Evolutionary conservation across 2,329 filamentous ascomycete genomes (phyloP).

Genomic region (Fusarium newnesense): DNA sequence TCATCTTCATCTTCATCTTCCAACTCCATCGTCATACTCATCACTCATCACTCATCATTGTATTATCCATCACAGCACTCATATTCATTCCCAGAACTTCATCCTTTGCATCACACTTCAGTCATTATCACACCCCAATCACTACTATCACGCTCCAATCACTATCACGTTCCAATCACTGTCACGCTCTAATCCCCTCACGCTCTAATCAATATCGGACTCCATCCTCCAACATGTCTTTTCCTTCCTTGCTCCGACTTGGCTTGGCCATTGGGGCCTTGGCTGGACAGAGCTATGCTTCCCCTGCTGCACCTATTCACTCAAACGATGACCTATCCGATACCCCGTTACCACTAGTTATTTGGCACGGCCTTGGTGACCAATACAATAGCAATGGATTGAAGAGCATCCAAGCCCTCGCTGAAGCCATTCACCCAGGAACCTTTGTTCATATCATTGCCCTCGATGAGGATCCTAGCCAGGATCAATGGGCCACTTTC

Average conservation of each 20-base stretch:
- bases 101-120: neutral
- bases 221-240: slow-evolving; percentile 17
- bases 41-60: slow-evolving; percentile 1
- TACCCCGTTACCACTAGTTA: slow-evolving; percentile 85
- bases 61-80: slow-evolving; percentile 5
- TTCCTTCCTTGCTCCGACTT: slow-evolving; percentile 37
- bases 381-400: slow-evolving; percentile 81
- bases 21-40: no score
- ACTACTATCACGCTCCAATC: no score
- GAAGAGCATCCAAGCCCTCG: slow-evolving; percentile 74
- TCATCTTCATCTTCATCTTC: no score
- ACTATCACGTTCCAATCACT: neutral
- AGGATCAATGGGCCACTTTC: slow-evolving; percentile 86
- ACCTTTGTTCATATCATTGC: slow-evolving; percentile 86
- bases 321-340: slow-evolving; percentile 56
- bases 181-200: neutral
- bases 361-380: slow-evolving; percentile 91
- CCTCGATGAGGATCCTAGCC: slow-evolving; percentile 71
- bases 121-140: no score
- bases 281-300: slow-evolving; percentile 35
- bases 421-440: slow-evolving; percentile 78
- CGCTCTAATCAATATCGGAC: no score
- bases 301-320: slow-evolving; percentile 37
- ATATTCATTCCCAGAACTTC: slow-evolving; percentile 1
- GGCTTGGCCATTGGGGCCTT: slow-evolving; percentile 48